These are phyloP conservation scores for Diaporthe batatas DNA, from an alignment of 2,329 filamentous ascomycete genomes.

Conservation along the genomic window DNA sequence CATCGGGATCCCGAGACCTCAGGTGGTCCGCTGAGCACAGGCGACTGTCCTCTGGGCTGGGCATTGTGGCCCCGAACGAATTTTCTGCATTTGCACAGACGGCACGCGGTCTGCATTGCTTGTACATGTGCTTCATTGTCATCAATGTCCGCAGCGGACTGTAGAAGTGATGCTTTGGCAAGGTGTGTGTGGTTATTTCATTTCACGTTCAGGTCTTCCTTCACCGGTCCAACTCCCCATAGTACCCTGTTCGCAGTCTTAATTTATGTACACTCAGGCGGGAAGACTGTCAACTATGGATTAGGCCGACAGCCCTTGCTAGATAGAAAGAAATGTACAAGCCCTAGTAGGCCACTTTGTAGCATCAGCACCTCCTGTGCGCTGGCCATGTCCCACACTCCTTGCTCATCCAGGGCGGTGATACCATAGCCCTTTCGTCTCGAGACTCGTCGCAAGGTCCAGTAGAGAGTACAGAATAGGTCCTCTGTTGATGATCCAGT, in stretches of 20 bases:
- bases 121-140: not conserved
- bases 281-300: not conserved
- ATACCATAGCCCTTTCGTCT: not conserved
- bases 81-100: slow-evolving; percentile 7
- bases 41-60: not conserved
- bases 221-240: not conserved
- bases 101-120: not conserved
- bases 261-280: slow-evolving; percentile 13
- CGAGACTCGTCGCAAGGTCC: slow-evolving; percentile 11
- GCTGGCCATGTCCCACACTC: not conserved
- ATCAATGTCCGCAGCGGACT: not conserved
- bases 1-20: slow-evolving; percentile 17
- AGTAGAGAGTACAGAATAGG: not conserved
- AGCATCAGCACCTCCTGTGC: not conserved
- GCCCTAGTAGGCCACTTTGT: slow-evolving; percentile 1
- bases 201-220: not conserved
- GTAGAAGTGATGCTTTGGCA: not conserved
- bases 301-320: slow-evolving; percentile 10
- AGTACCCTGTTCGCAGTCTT: not conserved
- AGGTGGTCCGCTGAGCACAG: not conserved
- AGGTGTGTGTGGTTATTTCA: slow-evolving; percentile 14
- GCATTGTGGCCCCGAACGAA: not conserved
- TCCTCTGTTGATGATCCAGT: not conserved
- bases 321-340: slow-evolving; percentile 8
- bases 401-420: slow-evolving; percentile 5